phyloP scores from a whole-genome alignment of 768 basidiomycete genomes.

The Panus rudis region DNA sequence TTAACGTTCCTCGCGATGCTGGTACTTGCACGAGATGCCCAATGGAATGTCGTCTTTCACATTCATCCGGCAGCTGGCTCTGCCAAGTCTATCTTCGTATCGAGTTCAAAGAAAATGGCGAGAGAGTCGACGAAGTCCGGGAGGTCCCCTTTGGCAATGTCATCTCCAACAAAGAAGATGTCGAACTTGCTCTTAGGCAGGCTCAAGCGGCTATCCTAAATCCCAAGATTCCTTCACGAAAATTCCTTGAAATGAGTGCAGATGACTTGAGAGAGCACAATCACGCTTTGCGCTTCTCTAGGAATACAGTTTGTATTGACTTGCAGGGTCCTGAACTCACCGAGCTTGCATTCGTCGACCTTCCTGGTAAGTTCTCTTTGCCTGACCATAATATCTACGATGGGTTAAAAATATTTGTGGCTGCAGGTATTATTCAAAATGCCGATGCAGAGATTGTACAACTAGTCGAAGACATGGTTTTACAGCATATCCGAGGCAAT shows the following conservation, averaged over 20 bases:
- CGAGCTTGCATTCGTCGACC: slow-evolving; percentile 26
- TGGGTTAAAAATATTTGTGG: background rate
- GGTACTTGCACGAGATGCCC: slow-evolving; percentile 41
- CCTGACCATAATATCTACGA: background rate
- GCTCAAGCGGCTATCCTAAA: slow-evolving; percentile 55
- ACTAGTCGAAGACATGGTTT: slow-evolving; percentile 42
- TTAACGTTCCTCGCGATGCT: slow-evolving; percentile 38
- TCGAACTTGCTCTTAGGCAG: slow-evolving; percentile 49
- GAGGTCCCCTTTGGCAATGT: slow-evolving; percentile 35
- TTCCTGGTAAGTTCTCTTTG: slow-evolving; percentile 19
- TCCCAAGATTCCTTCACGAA: slow-evolving; percentile 26
- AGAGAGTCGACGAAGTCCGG: slow-evolving; percentile 14
- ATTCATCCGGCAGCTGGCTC: slow-evolving; percentile 19
- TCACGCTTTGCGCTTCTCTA: slow-evolving; percentile 17
- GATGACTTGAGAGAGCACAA: background rate
- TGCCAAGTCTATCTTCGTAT: slow-evolving; percentile 37
- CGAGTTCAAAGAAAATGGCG: slow-evolving; percentile 30
- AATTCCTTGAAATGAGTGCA: slow-evolving; percentile 15
- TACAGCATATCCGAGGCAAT: slow-evolving; percentile 39
- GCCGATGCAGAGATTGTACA: slow-evolving; percentile 31
- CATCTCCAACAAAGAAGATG: slow-evolving; percentile 32
- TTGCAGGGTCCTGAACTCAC: slow-evolving; percentile 21
- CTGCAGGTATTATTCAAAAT: slow-evolving; percentile 53
- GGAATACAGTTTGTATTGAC: slow-evolving; percentile 20
- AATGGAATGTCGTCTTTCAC: slow-evolving; percentile 28